These are phyloP conservation scores for Talaromyces trachyspermus DNA, from an alignment of 495 filamentous ascomycete species.

Conservation along the genomic window DNA sequence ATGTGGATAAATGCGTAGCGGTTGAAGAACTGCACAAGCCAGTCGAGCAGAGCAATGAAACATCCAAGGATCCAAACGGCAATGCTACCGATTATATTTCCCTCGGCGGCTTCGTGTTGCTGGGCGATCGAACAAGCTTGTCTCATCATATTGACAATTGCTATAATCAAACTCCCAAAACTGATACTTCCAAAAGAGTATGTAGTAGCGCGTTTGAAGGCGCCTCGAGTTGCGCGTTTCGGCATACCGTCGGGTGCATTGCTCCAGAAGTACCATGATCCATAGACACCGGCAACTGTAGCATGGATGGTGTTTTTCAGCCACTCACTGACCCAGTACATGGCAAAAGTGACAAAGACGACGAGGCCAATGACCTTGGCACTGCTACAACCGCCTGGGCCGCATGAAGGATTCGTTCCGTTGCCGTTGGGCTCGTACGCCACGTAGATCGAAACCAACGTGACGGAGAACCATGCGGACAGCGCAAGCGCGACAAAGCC, in stretches of 20 bases:
- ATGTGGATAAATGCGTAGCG: constrained; percentile 91
- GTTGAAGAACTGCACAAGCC: constrained; percentile 63
- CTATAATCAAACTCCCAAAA: constrained; percentile 75
- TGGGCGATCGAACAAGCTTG: constrained; percentile 70
- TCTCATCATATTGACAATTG: constrained; percentile 76
- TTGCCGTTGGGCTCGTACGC: constrained; percentile 59
- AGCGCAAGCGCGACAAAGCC: constrained; percentile 68
- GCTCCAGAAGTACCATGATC: constrained; percentile 82
- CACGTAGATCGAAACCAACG: constrained; percentile 61
- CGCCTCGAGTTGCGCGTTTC: constrained; percentile 64
- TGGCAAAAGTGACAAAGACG: constrained; percentile 81
- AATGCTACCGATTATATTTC: constrained; percentile 61
- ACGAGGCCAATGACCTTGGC: constrained; percentile 77
- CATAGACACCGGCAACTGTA: constrained; percentile 81
- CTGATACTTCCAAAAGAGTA: constrained; percentile 90
- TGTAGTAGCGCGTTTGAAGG: constrained; percentile 65
- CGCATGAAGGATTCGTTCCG: constrained; percentile 56
- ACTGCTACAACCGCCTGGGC: constrained; percentile 60
- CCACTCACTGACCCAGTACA: constrained; percentile 88
- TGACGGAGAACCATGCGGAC: constrained; percentile 57
- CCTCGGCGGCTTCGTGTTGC: constrained; percentile 53
- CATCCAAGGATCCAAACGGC: constrained; percentile 66
- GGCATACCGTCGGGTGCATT: constrained; percentile 58
- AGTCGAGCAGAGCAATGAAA: constrained; percentile 71
- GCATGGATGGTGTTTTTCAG: constrained; percentile 88